Base-by-base conservation (phyloP, 2,329 filamentous ascomycete species). In the Clarireedia sp. region DNA sequence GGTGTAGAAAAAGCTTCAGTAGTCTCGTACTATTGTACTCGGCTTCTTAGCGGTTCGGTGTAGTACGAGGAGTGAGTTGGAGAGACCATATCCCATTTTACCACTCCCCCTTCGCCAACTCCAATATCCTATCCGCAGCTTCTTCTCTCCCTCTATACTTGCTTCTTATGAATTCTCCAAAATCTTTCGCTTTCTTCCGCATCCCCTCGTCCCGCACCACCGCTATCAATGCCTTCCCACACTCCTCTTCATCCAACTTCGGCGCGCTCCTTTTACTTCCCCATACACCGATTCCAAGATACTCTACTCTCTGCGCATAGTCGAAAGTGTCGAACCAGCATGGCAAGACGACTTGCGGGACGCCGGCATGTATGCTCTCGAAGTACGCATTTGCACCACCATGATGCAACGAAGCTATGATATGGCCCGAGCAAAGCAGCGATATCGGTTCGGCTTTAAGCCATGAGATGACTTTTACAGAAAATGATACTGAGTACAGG, bases 311-410 rank as follows among this genome's bases (percentile, higher is more conserved):
- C 14, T 66, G 65, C 7, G 74, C 74, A 52, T 71, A 76, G 48
- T 75, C 74, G 53, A 75, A 75, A 0, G 71, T 68, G 50, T 78
- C 75, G 0, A 71, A 64, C 76, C 76, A 78, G 0, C 71, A 58
- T 0, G 77, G 75, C 1, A 79, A 66, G 5, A 78, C 59, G 5
- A 78, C 60, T 41, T 78, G 75, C 1, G 75, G 71, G 3, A 75
- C 66, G 2, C 75, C 75, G 9, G 70, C 67, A 4, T 75, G 75
- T 26, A 7, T 14, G 14, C 53, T 47, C 61, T 79, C 76, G 36
- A 74, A 70, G 54, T 70, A 78, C 10, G 65, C 70, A 56, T 70
- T 72, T 0, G 72, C 63, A 0, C 72, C 73, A 2, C 73, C 73
- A 48, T 75, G 73, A 50, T 74, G 70, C 1, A 74, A 68, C 0